These are phyloP conservation scores for Pseudozyma pruni DNA, from an alignment of 1,284 basidiomycete genomes.

Conservation along the genomic window DNA sequence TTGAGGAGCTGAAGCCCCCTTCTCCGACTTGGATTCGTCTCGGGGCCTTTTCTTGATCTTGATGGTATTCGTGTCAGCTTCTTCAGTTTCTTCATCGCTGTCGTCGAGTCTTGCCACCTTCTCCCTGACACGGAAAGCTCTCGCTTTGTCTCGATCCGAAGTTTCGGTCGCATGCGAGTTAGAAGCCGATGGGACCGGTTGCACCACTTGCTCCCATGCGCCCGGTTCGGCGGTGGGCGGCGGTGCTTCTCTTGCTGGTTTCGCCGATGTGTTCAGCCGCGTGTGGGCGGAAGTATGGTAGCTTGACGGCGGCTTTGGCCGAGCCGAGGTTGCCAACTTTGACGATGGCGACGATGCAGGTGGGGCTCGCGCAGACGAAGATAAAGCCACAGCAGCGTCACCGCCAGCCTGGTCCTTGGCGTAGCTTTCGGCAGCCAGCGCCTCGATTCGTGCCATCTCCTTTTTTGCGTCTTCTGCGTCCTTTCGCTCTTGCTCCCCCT, in stretches of 20 bases:
- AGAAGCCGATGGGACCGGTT: conserved; percentile 13
- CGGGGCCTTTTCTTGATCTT: conserved; percentile 52
- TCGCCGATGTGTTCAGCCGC: background rate
- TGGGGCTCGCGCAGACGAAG: conserved; percentile 70
- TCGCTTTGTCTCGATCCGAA: conserved; percentile 47
- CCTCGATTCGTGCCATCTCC: conserved; percentile 86
- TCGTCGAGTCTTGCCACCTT: conserved; percentile 19
- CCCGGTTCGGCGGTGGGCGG: conserved; percentile 80
- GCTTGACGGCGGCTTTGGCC: background rate
- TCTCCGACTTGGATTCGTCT: background rate
- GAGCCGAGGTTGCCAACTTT: background rate
- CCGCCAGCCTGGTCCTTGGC: conserved; percentile 54
- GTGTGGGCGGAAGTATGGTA: background rate
- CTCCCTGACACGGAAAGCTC: conserved; percentile 54
- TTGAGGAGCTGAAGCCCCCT: background rate
- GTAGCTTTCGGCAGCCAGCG: conserved; percentile 71
- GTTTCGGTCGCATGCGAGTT: background rate
- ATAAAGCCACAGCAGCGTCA: conserved; percentile 3
- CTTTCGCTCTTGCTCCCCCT: conserved; percentile 86
- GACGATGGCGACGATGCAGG: conserved; percentile 3
- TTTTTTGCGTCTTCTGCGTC: conserved; percentile 85
- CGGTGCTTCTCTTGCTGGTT: conserved; percentile 74
- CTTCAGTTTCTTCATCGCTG: conserved; percentile 40
- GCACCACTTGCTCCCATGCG: conserved; percentile 80
- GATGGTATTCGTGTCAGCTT: conserved; percentile 31